These are phyloP conservation scores for Suhomyces yuchorum DNA, from an alignment of 1,139 yeast genomes.

Conservation along the genomic window DNA sequence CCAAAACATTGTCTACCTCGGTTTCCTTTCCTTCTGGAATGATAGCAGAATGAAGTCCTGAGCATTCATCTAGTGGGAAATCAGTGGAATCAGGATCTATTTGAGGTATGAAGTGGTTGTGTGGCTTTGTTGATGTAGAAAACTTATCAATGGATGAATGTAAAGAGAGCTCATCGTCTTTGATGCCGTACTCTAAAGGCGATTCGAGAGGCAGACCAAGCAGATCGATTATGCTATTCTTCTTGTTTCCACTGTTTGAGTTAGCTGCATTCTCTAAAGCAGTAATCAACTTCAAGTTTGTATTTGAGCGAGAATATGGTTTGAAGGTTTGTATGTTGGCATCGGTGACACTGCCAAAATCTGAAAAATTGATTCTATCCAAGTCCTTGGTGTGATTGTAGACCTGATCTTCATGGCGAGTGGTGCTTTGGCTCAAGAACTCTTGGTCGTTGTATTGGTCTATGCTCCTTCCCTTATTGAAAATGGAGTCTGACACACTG, in stretches of 20 bases:
- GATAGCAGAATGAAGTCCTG: neutral
- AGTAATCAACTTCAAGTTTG: conserved; percentile 11
- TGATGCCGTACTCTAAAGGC: neutral
- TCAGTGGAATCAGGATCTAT: neutral
- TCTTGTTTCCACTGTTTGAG: neutral
- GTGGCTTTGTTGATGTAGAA: neutral
- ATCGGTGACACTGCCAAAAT: conserved; percentile 23
- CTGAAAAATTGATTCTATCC: conserved; percentile 16
- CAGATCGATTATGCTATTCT: conserved; percentile 5
- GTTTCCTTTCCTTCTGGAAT: neutral
- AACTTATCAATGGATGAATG: neutral
- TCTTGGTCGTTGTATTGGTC: conserved; percentile 21
- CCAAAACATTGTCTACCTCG: conserved; percentile 4
- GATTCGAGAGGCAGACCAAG: neutral
- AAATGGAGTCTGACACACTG: neutral
- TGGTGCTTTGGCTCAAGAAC: conserved; percentile 25
- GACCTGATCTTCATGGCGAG: conserved; percentile 16
- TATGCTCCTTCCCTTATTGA: neutral
- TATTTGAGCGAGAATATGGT: conserved; percentile 15
- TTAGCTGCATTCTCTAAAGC: neutral
- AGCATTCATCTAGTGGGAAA: neutral
- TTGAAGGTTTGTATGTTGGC: conserved; percentile 28
- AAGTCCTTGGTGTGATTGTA: conserved; percentile 1
- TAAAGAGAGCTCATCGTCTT: neutral
- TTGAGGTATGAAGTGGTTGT: neutral